Conservation (phyloP, 495 filamentous ascomycete genomes). For the Neurospora sp. region DNA sequence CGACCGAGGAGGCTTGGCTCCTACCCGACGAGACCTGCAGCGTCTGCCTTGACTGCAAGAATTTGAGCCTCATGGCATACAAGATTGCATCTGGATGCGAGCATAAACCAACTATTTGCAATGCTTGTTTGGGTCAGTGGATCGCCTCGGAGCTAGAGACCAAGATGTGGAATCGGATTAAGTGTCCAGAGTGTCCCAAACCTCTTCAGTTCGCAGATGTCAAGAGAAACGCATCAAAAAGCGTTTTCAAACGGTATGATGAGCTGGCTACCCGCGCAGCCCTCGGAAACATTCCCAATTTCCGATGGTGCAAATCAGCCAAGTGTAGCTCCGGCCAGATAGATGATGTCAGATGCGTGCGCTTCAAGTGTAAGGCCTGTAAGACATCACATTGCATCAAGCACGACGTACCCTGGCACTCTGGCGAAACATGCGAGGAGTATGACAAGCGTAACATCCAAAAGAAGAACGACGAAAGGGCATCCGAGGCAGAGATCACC, state of each 20-base stretch:
- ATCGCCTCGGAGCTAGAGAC: constrained; percentile 23
- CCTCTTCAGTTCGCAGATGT: constrained; percentile 25
- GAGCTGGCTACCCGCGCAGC: constrained; percentile 17
- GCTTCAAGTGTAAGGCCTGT: constrained; percentile 32
- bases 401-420: constrained; percentile 39
- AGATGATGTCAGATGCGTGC: constrained; percentile 20
- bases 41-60: constrained; percentile 30
- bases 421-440: constrained; percentile 36
- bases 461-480: constrained; percentile 24
- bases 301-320: constrained; percentile 31
- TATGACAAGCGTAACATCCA: constrained; percentile 27
- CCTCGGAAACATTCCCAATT: constrained; percentile 24
- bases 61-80: constrained; percentile 23
- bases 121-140: constrained; percentile 25
- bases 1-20: constrained; percentile 26
- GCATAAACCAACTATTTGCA: constrained; percentile 26
- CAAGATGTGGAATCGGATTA: constrained; percentile 23
- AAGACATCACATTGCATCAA: constrained; percentile 26
- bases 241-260: constrained; percentile 28
- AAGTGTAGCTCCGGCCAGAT: constrained; percentile 37
- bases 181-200: constrained; percentile 31
- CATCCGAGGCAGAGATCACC: constrained; percentile 28
- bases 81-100: constrained; percentile 22
- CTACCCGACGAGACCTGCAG: constrained; percentile 23
- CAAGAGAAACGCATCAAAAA: constrained; percentile 17